Base-by-base conservation (phyloP, 2,329 filamentous ascomycete genomes). In the Rosellinia necatrix region DNA sequence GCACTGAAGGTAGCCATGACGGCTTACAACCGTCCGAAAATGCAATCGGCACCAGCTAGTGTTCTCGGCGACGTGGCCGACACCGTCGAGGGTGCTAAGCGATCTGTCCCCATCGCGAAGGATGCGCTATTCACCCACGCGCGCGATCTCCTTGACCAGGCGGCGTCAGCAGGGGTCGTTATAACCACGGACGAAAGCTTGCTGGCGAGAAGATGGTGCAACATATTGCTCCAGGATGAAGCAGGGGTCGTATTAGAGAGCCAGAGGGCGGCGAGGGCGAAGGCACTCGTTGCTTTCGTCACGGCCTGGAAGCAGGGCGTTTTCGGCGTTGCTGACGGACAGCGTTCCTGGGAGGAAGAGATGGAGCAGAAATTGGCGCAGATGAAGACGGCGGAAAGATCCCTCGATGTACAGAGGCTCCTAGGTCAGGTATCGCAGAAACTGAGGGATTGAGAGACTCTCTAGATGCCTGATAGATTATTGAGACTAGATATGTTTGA, bases 91-190 rank as follows among this genome's bases (percentile, higher is more conserved):
- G 58, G 29, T 37, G 64, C 61, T 7, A 65, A 59, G 29, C 48
- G 70, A 66, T 55, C 76, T 72, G 12, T 80, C 7, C 63, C 66
- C 0, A 75, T 83, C 52, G 76, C 80, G 40, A 74, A 78, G 15
- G 76, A 78, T 34, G 73, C 77, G 1, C 84, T 82, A 79, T 85
- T 84, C 63, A 74, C 73, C 22, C 75, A 76, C 30, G 76, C 78
- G 0, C 63, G 64, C 12, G 80, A 82, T 10, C 53, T 85, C 12
- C 72, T 85, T 67, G 68, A 74, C 3, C 74, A 77, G 2, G 76
- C 76, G 0, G 58, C 56, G 1, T 58, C 65, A 9, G 63, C 68
- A 1, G 64, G 62, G 1, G 52, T 61, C 22, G 27, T 58, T 1
- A 40, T 63, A 0, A 59, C 41, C 13, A 43, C 34, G 1, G 43